Conservation (phyloP, 2,329 filamentous ascomycete species). For the Anisogramma anomala region DNA sequence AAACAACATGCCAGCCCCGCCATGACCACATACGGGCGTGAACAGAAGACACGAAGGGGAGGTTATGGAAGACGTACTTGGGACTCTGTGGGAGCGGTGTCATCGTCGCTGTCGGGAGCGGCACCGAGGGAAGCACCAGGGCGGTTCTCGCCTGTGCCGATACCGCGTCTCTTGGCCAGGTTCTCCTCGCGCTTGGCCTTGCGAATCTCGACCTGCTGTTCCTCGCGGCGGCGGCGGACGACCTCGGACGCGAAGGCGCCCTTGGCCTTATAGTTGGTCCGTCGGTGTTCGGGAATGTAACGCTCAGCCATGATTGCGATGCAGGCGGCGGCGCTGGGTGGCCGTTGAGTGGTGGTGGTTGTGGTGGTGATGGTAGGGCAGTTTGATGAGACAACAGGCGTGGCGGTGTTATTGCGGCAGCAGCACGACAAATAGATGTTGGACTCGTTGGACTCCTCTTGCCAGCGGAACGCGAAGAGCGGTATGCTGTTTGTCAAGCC, state of each 20-base stretch:
- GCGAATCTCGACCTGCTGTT: conserved; percentile 98
- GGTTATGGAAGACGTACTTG: conserved; percentile 55
- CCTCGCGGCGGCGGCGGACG: conserved; percentile 92
- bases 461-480: background rate
- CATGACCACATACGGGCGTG: background rate
- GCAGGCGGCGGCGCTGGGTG: conserved; percentile 5
- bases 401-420: background rate
- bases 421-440: background rate
- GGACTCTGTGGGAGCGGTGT: conserved; percentile 84
- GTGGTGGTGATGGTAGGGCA: background rate
- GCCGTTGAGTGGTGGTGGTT: conserved; percentile 1
- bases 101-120: conserved; percentile 94
- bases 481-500: background rate
- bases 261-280: conserved; percentile 99
- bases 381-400: background rate
- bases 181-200: conserved; percentile 99
- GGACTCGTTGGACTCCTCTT: too few species aligned
- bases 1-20: background rate
- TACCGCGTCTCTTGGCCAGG: conserved; percentile 93
- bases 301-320: conserved; percentile 78
- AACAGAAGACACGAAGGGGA: conserved; percentile 4
- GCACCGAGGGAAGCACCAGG: conserved; percentile 75
- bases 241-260: conserved; percentile 98
- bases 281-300: conserved; percentile 98
- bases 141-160: conserved; percentile 67